A percentile compares a stretch with the other conserved stretches of the same genome.
These are phyloP conservation scores for Bjerkandera adusta DNA, from an alignment of 1,284 basidiomycete species.

Conservation along the genomic window DNA sequence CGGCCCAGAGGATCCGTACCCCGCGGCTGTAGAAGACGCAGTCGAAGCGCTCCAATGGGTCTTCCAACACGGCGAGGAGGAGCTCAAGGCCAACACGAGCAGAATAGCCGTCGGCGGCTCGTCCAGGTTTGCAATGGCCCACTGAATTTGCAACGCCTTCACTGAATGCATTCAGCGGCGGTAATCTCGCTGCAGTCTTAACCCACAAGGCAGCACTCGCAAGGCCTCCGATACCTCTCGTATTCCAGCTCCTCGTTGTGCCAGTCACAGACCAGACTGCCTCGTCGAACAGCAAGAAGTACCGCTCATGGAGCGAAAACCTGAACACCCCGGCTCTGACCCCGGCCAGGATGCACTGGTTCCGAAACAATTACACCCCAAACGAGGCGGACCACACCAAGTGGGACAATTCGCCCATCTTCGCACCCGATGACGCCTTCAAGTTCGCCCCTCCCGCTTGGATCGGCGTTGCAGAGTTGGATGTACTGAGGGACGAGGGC, in stretches of 20 bases:
- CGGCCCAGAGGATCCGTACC: conserved; percentile 73
- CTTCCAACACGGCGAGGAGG: conserved; percentile 37
- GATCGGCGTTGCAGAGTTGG: conserved; percentile 64
- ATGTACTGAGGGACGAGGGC: conserved; percentile 68
- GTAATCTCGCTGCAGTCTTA: conserved; percentile 67
- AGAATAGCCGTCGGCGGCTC: conserved; percentile 62
- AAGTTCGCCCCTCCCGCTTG: conserved; percentile 53
- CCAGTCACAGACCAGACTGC: conserved; percentile 75
- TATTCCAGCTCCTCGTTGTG: conserved; percentile 66
- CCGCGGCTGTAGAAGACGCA: conserved; percentile 73
- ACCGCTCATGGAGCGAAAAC: conserved; percentile 59
- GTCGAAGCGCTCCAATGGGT: conserved; percentile 68
- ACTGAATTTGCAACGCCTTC: not conserved
- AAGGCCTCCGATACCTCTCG: conserved; percentile 50
- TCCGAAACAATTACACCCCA: conserved; percentile 64
- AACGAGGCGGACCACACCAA: conserved; percentile 55
- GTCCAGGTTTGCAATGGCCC: conserved; percentile 48
- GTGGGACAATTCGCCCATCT: conserved; percentile 69
- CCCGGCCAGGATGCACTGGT: conserved; percentile 71
- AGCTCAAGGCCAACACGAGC: conserved; percentile 39
- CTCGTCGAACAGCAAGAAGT: conserved; percentile 35
- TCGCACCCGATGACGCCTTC: conserved; percentile 57
- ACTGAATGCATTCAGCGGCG: conserved; percentile 45
- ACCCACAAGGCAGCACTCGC: conserved; percentile 58
- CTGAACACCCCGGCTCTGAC: conserved; percentile 57